A percentile compares a stretch with the other conserved stretches of the same genome.
Conservation (phyloP, 176 grass and related monocot species). For the Ampelocalamus luodianensis region DNA sequence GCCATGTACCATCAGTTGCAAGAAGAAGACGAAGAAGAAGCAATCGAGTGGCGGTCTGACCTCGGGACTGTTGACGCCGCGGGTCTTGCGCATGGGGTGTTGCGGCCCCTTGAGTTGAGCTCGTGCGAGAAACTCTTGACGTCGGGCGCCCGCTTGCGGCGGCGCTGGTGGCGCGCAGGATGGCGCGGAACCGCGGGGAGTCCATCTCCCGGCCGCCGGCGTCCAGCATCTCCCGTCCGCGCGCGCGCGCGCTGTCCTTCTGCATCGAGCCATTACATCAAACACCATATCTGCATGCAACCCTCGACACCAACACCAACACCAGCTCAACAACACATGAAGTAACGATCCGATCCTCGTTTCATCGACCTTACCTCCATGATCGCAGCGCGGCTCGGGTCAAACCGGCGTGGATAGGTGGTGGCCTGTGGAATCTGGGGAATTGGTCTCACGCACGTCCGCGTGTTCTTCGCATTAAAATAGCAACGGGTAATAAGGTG, state of each 20-base stretch:
- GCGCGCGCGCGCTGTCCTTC: conserved; percentile 22
- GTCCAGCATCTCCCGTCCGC: conserved; percentile 72
- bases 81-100: conserved; percentile 59
- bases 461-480: not conserved
- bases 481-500: not conserved
- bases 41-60: not conserved
- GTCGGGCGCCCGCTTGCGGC: conserved; percentile 71
- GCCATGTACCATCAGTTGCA: not conserved
- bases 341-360: not conserved
- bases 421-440: not conserved
- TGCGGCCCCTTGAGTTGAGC: conserved; percentile 47
- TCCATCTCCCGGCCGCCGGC: conserved; percentile 77
- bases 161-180: conserved; percentile 81
- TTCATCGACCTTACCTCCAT: conserved; percentile 42
- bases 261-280: conserved; percentile 26
- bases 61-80: conserved; percentile 6
- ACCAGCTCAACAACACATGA: too few relatives aligned
- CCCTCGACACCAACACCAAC: not conserved
- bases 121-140: conserved; percentile 98
- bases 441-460: not conserved
- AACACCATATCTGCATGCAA: conserved; percentile 3
- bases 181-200: conserved; percentile 86
- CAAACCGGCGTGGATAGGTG: not conserved
- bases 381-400: conserved; percentile 1
- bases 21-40: not conserved